Evolutionary conservation across 352 stramenopile species (phyloP), one percentile per base, ranked within the genome.

Genomic region (Pythium monospermum): DNA sequence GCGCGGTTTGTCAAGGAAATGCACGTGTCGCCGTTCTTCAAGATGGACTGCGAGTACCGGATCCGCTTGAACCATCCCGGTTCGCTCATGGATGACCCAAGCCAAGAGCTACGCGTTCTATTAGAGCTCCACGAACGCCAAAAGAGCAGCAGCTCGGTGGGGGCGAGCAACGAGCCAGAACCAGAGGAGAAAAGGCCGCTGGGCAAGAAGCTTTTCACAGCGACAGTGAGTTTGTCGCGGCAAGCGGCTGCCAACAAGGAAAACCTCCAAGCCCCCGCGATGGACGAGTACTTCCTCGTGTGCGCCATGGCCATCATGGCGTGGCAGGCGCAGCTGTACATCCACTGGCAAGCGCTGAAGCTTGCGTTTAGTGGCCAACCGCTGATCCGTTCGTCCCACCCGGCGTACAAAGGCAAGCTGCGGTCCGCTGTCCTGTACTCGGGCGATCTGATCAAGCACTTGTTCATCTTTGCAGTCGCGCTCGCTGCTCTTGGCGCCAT

Each of bases 11-110:
- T 59, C 10, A 64, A 64, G 47, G 49, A 57, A 26, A 38, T 64
- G 42, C 49, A 64, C 42, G 56, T 64, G 28, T 64, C 56, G 6
- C 49, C 56, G 36, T 64, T 64, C 30, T 59, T 64, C 48, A 64
- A 64, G 49, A 64, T 57, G 42, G 36, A 64, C 27, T 64, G 56
- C 36, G 56, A 64, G 43, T 64, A 64, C 49, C 40, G 56, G 10
- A 58, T 64, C 22, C 56, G 42, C 12, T 36, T 64, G 11, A 64
- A 64, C 41, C 56, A 64, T 25, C 48, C 56, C 3, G 56, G 56
- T 8, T 32, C 23, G 22, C 56, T 59, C 13, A 44, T 58, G 42
- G 26, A 43, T 3, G 21, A 54, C 5, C 56, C 56, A 19, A 13
- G 27, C 3, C 21, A 38, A 4, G 49, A 54, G 21, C 21, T 64